A percentile compares a stretch with the other conserved stretches of the same genome.
Conservation (phyloP, 192 early-diverging fungal species). For the Blastocladiella britannica region DNA sequence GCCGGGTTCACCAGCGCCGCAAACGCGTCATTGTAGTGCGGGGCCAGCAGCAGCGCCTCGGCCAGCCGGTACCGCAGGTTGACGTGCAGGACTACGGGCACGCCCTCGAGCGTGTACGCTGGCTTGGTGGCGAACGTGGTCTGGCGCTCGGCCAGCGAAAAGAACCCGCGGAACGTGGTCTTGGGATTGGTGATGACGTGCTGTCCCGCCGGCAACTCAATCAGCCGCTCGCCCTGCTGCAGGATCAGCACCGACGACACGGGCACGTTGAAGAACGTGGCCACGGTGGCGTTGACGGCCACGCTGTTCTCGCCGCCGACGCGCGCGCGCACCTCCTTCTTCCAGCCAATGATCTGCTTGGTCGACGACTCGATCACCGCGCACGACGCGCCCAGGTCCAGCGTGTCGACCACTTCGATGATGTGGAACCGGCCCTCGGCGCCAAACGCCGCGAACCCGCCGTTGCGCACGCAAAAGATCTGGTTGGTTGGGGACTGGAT, state of each 20-base stretch:
- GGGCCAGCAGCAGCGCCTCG: slow-evolving; percentile 17
- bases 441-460: slow-evolving; percentile 23
- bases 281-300: slow-evolving; percentile 9
- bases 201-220: slow-evolving; percentile 21
- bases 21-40: slow-evolving; percentile 22
- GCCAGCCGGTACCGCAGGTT: slow-evolving; percentile 21
- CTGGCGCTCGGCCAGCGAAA: slow-evolving; percentile 22
- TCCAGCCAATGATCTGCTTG: slow-evolving; percentile 17
- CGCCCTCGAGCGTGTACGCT: slow-evolving; percentile 19
- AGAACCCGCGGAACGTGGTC: slow-evolving; percentile 24
- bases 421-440: slow-evolving; percentile 15
- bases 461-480: slow-evolving; percentile 22
- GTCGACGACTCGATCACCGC: slow-evolving; percentile 12
- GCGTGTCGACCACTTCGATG: slow-evolving; percentile 22
- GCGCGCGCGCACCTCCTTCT: slow-evolving; percentile 13
- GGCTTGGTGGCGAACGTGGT: slow-evolving; percentile 19
- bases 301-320: neutral
- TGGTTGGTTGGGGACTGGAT: slow-evolving; percentile 20
- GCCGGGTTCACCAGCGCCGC: slow-evolving; percentile 20
- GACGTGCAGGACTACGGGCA: slow-evolving; percentile 22
- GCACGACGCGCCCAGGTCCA: slow-evolving; percentile 17
- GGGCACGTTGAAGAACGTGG: slow-evolving; percentile 26
- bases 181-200: slow-evolving; percentile 23
- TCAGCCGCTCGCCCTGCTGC: slow-evolving; percentile 19
- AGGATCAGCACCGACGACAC: slow-evolving; percentile 25